Evolutionary conservation across 2,329 filamentous ascomycete species (phyloP).

Genomic region (Chaetomium strumarium): DNA sequence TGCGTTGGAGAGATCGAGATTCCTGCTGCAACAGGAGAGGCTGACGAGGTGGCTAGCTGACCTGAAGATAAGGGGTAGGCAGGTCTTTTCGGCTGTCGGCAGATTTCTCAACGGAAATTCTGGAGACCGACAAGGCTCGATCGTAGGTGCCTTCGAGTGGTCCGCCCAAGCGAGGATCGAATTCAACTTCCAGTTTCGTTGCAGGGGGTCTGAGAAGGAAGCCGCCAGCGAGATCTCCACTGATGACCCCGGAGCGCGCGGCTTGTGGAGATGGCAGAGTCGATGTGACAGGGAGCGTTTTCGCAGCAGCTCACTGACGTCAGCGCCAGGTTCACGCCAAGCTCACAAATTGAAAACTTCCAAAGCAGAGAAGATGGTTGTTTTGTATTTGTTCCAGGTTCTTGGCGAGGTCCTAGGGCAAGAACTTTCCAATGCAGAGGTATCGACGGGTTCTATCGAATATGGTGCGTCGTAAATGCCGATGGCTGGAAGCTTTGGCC

Average conservation of each 20-base stretch:
- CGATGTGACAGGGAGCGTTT: not conserved
- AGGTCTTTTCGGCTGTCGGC: too few relatives aligned
- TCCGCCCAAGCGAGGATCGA: not conserved
- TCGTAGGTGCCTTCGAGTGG: not conserved
- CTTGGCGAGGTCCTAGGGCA: too few relatives aligned
- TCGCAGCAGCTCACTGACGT: slow-evolving; percentile 11
- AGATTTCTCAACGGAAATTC: too few relatives aligned
- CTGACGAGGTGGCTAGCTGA: too few relatives aligned
- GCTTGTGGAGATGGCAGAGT: slow-evolving; percentile 5
- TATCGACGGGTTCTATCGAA: not conserved
- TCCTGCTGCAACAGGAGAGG: too few relatives aligned
- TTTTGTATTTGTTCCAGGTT: too few relatives aligned
- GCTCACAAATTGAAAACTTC: not conserved
- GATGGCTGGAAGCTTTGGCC: slow-evolving; percentile 8
- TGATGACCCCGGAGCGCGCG: not conserved
- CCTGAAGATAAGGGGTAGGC: too few relatives aligned
- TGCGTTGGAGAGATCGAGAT: not conserved
- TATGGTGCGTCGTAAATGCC: not conserved
- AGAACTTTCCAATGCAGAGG: not conserved
- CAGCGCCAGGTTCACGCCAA: slow-evolving; percentile 1
- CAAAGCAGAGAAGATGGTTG: not conserved
- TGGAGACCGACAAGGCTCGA: too few relatives aligned
- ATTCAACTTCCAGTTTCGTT: not conserved
- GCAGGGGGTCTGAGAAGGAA: too few relatives aligned
- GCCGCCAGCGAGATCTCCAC: slow-evolving; percentile 2